phyloP scores from a whole-genome alignment of 108 stramenopile genomes.

The Nitzschia sp. region DNA sequence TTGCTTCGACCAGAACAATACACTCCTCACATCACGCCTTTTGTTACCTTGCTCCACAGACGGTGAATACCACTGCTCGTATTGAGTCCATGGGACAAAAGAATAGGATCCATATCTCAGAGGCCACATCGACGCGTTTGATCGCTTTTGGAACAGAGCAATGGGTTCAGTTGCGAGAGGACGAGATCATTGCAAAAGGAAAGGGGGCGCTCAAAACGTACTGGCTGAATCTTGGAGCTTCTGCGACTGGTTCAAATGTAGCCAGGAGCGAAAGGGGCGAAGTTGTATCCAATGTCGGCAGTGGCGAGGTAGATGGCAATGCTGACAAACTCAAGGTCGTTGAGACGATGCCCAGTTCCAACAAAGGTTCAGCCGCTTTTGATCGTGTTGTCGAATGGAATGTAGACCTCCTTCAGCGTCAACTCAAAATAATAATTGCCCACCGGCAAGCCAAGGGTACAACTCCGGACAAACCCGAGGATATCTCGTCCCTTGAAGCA shows the following conservation, averaged over 20 bases:
- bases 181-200: conserved; percentile 47
- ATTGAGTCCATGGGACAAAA: conserved; percentile 50
- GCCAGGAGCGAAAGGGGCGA: not conserved
- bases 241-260: not conserved
- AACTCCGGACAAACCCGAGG: not conserved
- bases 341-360: not conserved
- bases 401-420: not conserved
- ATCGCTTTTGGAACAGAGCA: conserved; percentile 22
- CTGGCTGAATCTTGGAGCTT: conserved; percentile 31
- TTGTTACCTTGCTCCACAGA: too few species aligned
- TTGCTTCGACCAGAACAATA: too few species aligned
- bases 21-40: too few species aligned
- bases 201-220: conserved; percentile 52
- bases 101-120: conserved; percentile 40
- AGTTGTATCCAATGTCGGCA: too few species aligned
- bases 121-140: conserved; percentile 41
- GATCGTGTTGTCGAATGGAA: conserved; percentile 17
- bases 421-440: conserved; percentile 9
- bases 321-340: not conserved
- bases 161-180: conserved; percentile 38
- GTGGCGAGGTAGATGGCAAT: not conserved
- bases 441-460: not conserved
- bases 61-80: conserved; percentile 38
- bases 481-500: not conserved
- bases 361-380: not conserved